These are phyloP conservation scores for Lolium rigidum DNA, from an alignment of 176 grass and related monocot species.

Conservation along the genomic window DNA sequence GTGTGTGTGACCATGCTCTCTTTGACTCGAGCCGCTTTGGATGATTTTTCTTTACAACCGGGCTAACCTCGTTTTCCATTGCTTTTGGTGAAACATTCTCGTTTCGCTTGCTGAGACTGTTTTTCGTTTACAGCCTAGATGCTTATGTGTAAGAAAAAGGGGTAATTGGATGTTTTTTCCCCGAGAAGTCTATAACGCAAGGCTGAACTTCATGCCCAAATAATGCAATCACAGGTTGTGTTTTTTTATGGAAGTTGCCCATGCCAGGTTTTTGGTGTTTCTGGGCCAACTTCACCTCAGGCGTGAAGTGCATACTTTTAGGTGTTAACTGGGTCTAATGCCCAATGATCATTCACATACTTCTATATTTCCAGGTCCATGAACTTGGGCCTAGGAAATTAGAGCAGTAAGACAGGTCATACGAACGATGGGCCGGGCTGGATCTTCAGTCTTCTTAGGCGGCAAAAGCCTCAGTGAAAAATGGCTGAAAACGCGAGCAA, in stretches of 20 bases:
- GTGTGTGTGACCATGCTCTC: not conserved
- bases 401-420: not conserved
- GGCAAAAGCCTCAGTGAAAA: not conserved
- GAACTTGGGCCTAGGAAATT: not conserved
- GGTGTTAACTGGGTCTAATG: not conserved
- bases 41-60: not conserved
- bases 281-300: not conserved
- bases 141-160: too few relatives aligned
- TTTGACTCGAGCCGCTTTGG: slow-evolving; percentile 40
- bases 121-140: not conserved
- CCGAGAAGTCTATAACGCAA: too few relatives aligned
- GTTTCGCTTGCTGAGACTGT: not conserved
- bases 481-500: not conserved
- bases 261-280: not conserved
- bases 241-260: not conserved
- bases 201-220: not conserved
- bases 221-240: too few relatives aligned
- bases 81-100: slow-evolving; percentile 17
- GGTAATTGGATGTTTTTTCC: too few relatives aligned
- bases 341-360: not conserved
- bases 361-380: not conserved
- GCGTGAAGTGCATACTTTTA: not conserved
- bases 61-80: not conserved
- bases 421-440: not conserved
- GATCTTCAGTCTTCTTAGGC: not conserved